Evolutionary conservation across 2,329 filamentous ascomycete genomes (phyloP).

Genomic region (Pseudogymnoascus sp.): DNA sequence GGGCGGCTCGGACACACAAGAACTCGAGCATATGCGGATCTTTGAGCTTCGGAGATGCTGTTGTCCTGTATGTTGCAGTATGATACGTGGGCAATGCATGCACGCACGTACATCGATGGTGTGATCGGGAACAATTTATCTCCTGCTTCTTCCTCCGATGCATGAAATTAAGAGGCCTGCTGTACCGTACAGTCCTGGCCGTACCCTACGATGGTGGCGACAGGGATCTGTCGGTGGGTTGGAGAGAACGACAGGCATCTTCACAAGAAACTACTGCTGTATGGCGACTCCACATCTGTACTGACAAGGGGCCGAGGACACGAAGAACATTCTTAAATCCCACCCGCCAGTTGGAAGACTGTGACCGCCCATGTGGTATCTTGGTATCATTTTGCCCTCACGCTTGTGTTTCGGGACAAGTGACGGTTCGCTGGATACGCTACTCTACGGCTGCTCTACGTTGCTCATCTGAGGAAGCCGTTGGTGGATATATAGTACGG

Average conservation of each 20-base stretch:
- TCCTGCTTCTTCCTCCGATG: background rate
- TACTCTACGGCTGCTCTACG: background rate
- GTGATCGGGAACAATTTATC: background rate
- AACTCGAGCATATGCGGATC: background rate
- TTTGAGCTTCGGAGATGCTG: background rate
- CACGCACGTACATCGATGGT: background rate
- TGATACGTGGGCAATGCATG: slow-evolving; percentile 1
- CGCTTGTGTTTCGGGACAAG: slow-evolving; percentile 1
- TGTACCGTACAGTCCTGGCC: background rate
- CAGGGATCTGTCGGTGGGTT: background rate
- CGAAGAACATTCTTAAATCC: slow-evolving; percentile 4
- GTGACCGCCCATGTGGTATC: slow-evolving; percentile 1
- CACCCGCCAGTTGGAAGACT: background rate
- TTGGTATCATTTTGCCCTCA: background rate
- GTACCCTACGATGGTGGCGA: background rate
- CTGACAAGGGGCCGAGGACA: background rate
- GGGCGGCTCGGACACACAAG: background rate
- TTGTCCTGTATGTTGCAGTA: background rate
- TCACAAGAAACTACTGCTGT: background rate
- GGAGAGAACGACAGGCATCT: background rate
- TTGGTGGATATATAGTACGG: background rate
- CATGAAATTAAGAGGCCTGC: background rate
- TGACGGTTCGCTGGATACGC: background rate
- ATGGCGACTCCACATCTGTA: background rate
- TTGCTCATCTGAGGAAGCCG: background rate